These are phyloP conservation scores for Fusarium sp. DNA, from an alignment of 2,329 filamentous ascomycete genomes.

Conservation along the genomic window DNA sequence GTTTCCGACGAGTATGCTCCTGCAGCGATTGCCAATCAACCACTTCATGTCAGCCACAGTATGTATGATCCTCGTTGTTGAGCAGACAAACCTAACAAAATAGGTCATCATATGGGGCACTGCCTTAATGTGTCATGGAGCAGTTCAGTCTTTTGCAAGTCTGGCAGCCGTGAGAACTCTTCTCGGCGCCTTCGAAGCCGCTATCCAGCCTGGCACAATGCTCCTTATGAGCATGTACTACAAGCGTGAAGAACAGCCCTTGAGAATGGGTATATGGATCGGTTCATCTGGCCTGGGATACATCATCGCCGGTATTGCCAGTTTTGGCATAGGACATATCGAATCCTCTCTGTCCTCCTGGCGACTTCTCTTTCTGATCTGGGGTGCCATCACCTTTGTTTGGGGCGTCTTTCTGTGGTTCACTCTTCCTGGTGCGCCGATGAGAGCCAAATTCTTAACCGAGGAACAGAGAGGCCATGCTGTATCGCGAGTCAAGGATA, in stretches of 20 bases:
- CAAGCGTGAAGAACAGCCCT: constrained; percentile 27
- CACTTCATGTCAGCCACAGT: constrained; percentile 29
- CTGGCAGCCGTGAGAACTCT: constrained; percentile 22
- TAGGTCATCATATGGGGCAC: constrained; percentile 26
- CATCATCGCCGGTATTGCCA: constrained; percentile 35
- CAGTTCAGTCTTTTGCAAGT: constrained; percentile 13
- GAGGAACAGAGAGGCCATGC: constrained; percentile 59
- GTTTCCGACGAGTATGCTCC: constrained; percentile 48
- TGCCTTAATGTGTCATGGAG: constrained; percentile 22
- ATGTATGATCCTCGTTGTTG: neutral
- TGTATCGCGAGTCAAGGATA: constrained; percentile 60
- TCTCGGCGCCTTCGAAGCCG: constrained; percentile 27
- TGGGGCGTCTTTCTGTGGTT: constrained; percentile 67
- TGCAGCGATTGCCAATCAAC: constrained; percentile 28
- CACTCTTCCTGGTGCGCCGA: constrained; percentile 63
- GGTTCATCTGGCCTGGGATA: constrained; percentile 32
- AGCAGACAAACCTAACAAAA: neutral
- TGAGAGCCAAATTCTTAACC: constrained; percentile 61
- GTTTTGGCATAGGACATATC: constrained; percentile 39
- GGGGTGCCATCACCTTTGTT: constrained; percentile 44
- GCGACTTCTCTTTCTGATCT: constrained; percentile 34
- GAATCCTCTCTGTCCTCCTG: constrained; percentile 14
- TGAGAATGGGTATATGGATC: constrained; percentile 38
- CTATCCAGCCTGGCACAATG: constrained; percentile 33
- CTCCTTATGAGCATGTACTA: constrained; percentile 39